Evolutionary conservation across 176 grass and related monocot species (phyloP).

Genomic region (Panicum miliaceum): DNA sequence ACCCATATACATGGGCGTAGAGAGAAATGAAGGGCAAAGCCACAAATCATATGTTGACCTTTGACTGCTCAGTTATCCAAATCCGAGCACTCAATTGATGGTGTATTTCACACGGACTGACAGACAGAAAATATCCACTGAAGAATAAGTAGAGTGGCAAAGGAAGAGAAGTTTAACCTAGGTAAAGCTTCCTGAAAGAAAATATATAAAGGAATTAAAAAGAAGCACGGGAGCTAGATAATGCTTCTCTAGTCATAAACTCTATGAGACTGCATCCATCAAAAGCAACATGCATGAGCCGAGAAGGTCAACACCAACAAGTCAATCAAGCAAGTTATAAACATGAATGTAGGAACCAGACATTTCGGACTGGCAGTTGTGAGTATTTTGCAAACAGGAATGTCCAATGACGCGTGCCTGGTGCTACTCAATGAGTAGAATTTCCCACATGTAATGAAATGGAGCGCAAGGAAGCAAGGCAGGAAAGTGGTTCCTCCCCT

Average conservation of each 20-base stretch:
- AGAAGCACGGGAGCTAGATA: not conserved
- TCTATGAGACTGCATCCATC: not conserved
- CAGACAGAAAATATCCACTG: not conserved
- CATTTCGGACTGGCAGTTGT: no score
- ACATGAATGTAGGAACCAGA: no score
- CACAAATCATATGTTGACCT: not conserved
- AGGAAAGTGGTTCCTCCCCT: not conserved
- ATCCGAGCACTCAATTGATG: not conserved
- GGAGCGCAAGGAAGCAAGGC: not conserved
- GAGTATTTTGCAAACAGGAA: no score
- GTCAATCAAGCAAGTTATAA: not conserved
- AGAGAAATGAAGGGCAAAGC: not conserved
- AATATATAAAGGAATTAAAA: not conserved
- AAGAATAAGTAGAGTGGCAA: not conserved
- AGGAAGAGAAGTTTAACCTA: not conserved
- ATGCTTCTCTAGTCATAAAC: not conserved
- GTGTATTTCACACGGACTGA: not conserved
- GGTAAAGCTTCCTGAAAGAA: conserved; percentile 4
- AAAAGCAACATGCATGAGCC: not conserved
- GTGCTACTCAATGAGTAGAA: no score
- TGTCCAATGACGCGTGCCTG: no score
- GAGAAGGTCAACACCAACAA: not conserved
- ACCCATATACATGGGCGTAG: not conserved
- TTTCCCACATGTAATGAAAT: not conserved
- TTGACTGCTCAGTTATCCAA: not conserved